These are phyloP conservation scores for Penicillium hesseltinei DNA, from an alignment of 2,329 filamentous ascomycete species.

Conservation along the genomic window DNA sequence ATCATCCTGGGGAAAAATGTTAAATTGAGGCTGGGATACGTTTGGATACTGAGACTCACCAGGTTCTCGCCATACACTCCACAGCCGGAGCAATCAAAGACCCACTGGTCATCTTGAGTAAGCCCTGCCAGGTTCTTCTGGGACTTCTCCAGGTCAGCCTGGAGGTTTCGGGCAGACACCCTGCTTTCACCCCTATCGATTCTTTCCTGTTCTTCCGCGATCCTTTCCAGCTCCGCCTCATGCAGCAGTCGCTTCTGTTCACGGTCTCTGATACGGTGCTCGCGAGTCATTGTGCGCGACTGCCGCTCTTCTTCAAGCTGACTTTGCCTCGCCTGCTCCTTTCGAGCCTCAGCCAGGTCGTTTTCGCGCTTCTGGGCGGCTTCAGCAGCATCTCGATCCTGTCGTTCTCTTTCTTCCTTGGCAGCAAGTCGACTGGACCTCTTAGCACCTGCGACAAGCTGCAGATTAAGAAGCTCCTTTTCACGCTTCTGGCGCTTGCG, in stretches of 20 bases:
- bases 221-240: slow-evolving; percentile 75
- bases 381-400: slow-evolving; percentile 69
- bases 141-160: slow-evolving; percentile 76
- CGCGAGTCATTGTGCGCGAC: slow-evolving; percentile 75
- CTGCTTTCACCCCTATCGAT: slow-evolving; percentile 57
- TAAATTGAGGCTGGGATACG: slow-evolving; percentile 15
- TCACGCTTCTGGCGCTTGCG: slow-evolving; percentile 73
- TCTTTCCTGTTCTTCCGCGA: slow-evolving; percentile 72
- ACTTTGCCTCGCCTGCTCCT: slow-evolving; percentile 58
- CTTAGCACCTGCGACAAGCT: slow-evolving; percentile 91
- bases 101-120: slow-evolving; percentile 78
- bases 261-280: slow-evolving; percentile 80
- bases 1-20: slow-evolving; percentile 62
- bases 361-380: slow-evolving; percentile 64
- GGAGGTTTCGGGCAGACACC: slow-evolving; percentile 75
- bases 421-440: slow-evolving; percentile 84
- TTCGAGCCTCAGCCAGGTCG: slow-evolving; percentile 63
- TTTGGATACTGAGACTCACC: slow-evolving; percentile 37
- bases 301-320: slow-evolving; percentile 74
- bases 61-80: slow-evolving; percentile 82
- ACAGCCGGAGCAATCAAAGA: slow-evolving; percentile 88
- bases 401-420: slow-evolving; percentile 73
- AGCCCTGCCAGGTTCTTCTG: slow-evolving; percentile 73
- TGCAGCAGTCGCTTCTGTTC: slow-evolving; percentile 79
- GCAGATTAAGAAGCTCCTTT: slow-evolving; percentile 74